These are phyloP conservation scores for Laburnicola sp. DNA, from an alignment of 2,329 filamentous ascomycete genomes.

Conservation along the genomic window DNA sequence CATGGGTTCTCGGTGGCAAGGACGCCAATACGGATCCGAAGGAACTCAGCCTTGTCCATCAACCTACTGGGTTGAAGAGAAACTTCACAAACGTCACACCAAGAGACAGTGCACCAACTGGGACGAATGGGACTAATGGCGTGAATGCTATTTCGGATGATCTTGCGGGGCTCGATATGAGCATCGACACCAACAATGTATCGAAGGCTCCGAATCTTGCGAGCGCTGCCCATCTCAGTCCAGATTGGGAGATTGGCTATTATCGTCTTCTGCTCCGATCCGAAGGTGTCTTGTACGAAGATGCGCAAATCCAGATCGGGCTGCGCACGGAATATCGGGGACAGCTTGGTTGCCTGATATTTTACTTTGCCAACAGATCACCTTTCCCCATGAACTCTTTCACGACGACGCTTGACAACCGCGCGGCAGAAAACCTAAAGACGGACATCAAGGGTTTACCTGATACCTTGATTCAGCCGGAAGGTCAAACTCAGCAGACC, in stretches of 20 bases:
- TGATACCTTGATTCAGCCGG: slow-evolving; percentile 74
- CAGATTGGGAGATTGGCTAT: slow-evolving; percentile 91
- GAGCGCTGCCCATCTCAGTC: slow-evolving; percentile 87
- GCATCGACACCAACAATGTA: slow-evolving; percentile 59
- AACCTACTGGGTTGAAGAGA: slow-evolving; percentile 80
- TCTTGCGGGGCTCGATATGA: slow-evolving; percentile 81
- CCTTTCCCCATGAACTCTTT: slow-evolving; percentile 83
- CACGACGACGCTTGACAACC: slow-evolving; percentile 87
- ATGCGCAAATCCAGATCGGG: slow-evolving; percentile 90
- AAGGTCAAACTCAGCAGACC: slow-evolving; percentile 85
- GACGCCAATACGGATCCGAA: slow-evolving; percentile 82
- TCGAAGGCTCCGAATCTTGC: slow-evolving; percentile 79
- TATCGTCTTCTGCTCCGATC: slow-evolving; percentile 76
- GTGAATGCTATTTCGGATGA: slow-evolving; percentile 57
- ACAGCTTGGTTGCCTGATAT: slow-evolving; percentile 92
- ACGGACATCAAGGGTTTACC: slow-evolving; percentile 88
- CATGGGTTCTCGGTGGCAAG: slow-evolving; percentile 97
- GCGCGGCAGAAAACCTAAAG: slow-evolving; percentile 67
- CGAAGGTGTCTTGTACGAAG: slow-evolving; percentile 92
- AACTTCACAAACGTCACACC: slow-evolving; percentile 67
- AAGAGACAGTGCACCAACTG: slow-evolving; percentile 32
- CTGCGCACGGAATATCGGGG: slow-evolving; percentile 91
- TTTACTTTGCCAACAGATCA: slow-evolving; percentile 96
- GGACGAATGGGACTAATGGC: slow-evolving; percentile 51
- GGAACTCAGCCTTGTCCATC: slow-evolving; percentile 74